These are phyloP conservation scores for Sedum album DNA, from an alignment of 164 flowering plant genomes.

Conservation along the genomic window DNA sequence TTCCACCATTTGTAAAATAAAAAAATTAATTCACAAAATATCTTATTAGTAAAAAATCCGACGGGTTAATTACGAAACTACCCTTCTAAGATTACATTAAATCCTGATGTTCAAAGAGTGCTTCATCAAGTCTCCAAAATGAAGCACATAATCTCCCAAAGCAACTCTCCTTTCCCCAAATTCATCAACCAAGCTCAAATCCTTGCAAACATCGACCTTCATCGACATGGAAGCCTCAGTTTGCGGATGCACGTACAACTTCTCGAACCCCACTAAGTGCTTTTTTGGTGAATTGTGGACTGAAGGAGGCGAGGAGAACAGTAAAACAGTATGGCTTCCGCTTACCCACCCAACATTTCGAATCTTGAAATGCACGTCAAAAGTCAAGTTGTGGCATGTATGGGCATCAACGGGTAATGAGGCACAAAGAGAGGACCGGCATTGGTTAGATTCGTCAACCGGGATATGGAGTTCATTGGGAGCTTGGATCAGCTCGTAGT, in stretches of 20 bases:
- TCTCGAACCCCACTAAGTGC: conserved; percentile 2
- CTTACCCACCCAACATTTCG: background rate
- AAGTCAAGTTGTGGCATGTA: background rate
- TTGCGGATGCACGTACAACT: conserved; percentile 10
- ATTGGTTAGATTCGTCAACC: background rate
- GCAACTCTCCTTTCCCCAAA: conserved; percentile 59
- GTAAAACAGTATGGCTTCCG: background rate
- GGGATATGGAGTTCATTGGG: conserved; percentile 8
- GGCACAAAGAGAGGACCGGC: no score
- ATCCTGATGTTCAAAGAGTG: conserved; percentile 45
- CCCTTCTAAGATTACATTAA: no score
- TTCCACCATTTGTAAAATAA: no score
- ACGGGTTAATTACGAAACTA: no score
- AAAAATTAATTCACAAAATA: no score
- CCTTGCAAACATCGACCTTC: conserved; percentile 78
- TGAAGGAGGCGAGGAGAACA: background rate
- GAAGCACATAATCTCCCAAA: conserved; percentile 66
- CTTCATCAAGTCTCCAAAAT: conserved; percentile 56
- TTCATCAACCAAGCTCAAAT: conserved; percentile 80
- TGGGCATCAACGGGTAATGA: no score
- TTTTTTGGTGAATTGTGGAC: background rate
- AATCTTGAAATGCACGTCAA: background rate
- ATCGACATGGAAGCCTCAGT: conserved; percentile 45
- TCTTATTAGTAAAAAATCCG: no score
- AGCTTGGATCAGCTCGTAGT: conserved; percentile 34